Evolutionary conservation across 805 yeast genomes (phyloP), one percentile per base, ranked within the genome.

Genomic region (Candida yuanshanica): DNA sequence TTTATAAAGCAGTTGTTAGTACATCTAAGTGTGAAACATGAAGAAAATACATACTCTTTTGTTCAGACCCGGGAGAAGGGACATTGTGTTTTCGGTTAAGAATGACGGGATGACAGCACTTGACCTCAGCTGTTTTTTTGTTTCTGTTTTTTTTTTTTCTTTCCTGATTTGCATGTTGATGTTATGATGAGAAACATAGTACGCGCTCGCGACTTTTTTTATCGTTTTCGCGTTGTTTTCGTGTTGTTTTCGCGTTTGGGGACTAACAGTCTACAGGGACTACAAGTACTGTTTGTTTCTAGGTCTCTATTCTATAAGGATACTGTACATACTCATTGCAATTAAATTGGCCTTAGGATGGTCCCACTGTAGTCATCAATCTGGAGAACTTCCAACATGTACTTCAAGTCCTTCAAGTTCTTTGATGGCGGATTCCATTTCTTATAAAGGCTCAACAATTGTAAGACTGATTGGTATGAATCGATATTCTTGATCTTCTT

Each of bases 401-500:
- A 49, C 41, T 48, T 50, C 33, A 55, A 40, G 16, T 47, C 55
- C 32, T 43, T 49, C 33, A 44, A 35, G n/a, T 22, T 38, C 26
- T 45, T 48, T 2, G 41, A 14, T 38, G 36, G 47, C 17, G 52
- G 50, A 23, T 45, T 49, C 55, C 53, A 53, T 1, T 20, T 27
- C 26, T 41, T 45, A 38, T 46, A 55, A 4, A 38, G 17, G 17
- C 27, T 29, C 11, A 49, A 20, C 14, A 50, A 37, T 5, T 10
- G 10, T 17, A 39, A 31, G 14, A 52, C 43, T 6, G 42, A 27
- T 4, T 42, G 24, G 7, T 51, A 52, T 1, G 51, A 43, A 1
- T 66, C 62, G 11, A 68, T 45, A 41, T 64, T 64, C 36, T 56
- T 55, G 12, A 66, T 39, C 10, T 43, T 52, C 26, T 61, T 56